Evolutionary conservation across 441 rosid genomes (phyloP), one percentile per base, ranked within the genome.

Genomic region (Gossypium laxum): DNA sequence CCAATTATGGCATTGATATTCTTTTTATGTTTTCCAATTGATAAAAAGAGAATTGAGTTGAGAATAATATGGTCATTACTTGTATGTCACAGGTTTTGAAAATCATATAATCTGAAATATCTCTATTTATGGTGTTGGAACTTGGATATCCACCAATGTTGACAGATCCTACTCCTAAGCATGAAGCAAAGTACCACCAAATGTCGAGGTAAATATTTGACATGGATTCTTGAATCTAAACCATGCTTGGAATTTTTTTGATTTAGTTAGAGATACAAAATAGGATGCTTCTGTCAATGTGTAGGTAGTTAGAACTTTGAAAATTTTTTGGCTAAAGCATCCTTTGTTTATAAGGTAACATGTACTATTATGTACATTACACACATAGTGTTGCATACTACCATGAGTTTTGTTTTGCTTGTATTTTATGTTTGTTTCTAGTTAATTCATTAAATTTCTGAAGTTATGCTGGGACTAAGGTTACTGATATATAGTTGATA

Each of bases 21-120:
- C 30, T 7, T 67, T 50, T 15, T 26, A 26, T 67, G 58, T 50
- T 67, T 50, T 0, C 15, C 45, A 50, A 34, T 65, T 0, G 14
- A 8, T 22, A 21, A 45, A 64, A 24, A 12, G 4, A 30, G 43
- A 22, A 24, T 47, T n/a, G 7, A 24, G 26, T 67, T 67, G 71
- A 67, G 47, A 51, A 67, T 67, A 30, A 67, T 67, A 18, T 67
- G 48, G 18, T 67, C 59, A 51, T 67, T 51, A 50, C 71, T 17
- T 67, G 47, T 58, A 58, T 67, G 28, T 51, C 38, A 67, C 71
- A 67, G 71, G 71, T 67, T 28, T 17, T 67, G 59, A 41, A 67
- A 67, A 67, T 50, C 71, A 4, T 67, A 15, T 51, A 51, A 67
- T 41, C 26, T 30, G 57, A 67, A 51, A 28, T 28, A 2, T 17